phyloP scores from a whole-genome alignment of 306 rosid species.

The Sphenostylis stenocarpa region DNA sequence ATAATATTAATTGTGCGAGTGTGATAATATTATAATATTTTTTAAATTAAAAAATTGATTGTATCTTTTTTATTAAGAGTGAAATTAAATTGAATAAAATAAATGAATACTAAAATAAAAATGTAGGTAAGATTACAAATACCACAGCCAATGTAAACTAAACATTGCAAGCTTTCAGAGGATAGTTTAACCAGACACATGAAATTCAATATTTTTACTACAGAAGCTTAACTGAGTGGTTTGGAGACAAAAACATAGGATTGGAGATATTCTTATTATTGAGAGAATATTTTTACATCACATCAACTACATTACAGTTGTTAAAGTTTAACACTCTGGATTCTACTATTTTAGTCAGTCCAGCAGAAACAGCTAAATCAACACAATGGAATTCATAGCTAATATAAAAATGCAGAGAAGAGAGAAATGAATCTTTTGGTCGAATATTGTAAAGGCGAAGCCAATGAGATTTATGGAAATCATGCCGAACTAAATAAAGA shows the following conservation, averaged over 20 bases:
- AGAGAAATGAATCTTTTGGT: no score
- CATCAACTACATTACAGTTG: slow-evolving; percentile 12
- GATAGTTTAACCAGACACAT: neutral
- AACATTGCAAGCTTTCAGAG: neutral
- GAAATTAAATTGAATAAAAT: no score
- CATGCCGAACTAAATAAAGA: slow-evolving; percentile 23
- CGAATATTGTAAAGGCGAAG: neutral
- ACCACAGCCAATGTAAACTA: no score
- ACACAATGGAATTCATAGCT: neutral
- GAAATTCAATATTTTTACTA: slow-evolving; percentile 2
- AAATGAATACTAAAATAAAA: no score
- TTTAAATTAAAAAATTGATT: no score
- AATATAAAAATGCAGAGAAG: neutral
- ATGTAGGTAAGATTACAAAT: no score
- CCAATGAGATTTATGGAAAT: slow-evolving; percentile 16
- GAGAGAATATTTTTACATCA: neutral
- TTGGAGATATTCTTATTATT: neutral
- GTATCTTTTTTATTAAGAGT: no score
- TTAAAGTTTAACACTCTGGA: neutral
- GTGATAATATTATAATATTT: no score
- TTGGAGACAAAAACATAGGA: neutral
- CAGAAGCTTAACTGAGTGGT: neutral
- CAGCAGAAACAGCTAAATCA: slow-evolving; percentile 6
- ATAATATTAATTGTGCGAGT: no score
- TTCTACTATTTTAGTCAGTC: neutral